Conservation (phyloP, 106 monocot genomes). For the Phalaenopsis equestris region DNA sequence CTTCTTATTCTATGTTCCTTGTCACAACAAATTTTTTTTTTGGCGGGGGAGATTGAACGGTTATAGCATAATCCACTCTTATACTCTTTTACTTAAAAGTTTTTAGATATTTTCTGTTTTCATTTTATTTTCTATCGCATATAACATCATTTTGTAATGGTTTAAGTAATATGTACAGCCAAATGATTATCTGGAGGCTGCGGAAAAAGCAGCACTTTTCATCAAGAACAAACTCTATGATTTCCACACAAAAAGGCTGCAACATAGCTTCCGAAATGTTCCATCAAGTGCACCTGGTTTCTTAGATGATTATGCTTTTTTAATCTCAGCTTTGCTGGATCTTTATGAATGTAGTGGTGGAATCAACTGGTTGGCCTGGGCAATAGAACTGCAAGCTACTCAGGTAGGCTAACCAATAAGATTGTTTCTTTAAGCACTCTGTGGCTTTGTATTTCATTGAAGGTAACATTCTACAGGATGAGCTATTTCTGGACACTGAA, state of each 20-base stretch:
- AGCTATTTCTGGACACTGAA: conserved; percentile 67
- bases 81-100: background rate
- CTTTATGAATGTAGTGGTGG: conserved; percentile 79
- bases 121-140: background rate
- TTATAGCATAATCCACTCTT: background rate
- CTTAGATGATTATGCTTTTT: conserved; percentile 92
- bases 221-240: conserved; percentile 66
- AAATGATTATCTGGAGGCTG: conserved; percentile 59
- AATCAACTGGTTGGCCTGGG: conserved; percentile 71
- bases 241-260: conserved; percentile 33
- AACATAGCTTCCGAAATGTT: conserved; percentile 81
- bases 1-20: too few species aligned
- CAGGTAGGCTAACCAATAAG: conserved; percentile 35
- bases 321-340: conserved; percentile 87
- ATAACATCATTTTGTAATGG: conserved; percentile 1
- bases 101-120: background rate
- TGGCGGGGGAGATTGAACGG: too few species aligned
- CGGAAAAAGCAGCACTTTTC: conserved; percentile 71
- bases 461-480: conserved; percentile 47
- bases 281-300: conserved; percentile 98
- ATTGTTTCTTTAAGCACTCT: background rate
- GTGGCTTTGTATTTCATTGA: background rate
- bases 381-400: conserved; percentile 68
- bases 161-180: conserved; percentile 36
- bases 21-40: too few species aligned